Percentiles rank a stretch among this genome's conserved stretches.
Evolutionary conservation across 345 rosid species (phyloP).

Genomic region (Crucihimalaya himalaica): DNA sequence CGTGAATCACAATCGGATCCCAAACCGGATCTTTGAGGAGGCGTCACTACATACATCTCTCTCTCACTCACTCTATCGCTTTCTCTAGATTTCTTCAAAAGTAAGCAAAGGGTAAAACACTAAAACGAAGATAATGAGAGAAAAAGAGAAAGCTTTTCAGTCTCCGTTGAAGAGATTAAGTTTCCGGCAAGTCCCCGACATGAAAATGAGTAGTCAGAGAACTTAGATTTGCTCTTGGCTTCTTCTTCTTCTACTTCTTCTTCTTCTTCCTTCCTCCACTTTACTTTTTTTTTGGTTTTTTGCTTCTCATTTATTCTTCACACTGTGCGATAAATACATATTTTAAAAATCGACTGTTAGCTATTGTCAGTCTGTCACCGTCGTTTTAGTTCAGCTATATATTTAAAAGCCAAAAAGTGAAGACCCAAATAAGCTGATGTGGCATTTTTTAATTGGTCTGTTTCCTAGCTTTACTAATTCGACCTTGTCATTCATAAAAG

Average conservation of each 20-base stretch:
- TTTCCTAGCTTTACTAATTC: background rate
- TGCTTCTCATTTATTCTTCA: background rate
- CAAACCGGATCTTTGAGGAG: constrained; percentile 73
- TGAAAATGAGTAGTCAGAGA: constrained; percentile 27
- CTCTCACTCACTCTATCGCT: constrained; percentile 20
- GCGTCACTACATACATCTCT: constrained; percentile 87
- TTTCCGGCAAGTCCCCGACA: constrained; percentile 29
- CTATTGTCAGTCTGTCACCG: constrained; percentile 31
- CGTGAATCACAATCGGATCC: constrained; percentile 57
- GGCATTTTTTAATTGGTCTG: constrained; percentile 25
- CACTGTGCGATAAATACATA: background rate
- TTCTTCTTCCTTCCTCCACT: constrained; percentile 26
- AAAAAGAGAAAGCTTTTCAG: background rate
- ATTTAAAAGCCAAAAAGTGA: background rate
- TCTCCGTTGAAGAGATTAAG: constrained; percentile 18
- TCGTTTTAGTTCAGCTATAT: constrained; percentile 19
- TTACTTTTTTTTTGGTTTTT: constrained; percentile 1
- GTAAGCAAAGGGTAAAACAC: constrained; percentile 30
- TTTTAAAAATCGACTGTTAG: constrained; percentile 24
- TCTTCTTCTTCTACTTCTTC: constrained; percentile 15
- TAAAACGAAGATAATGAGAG: constrained; percentile 1
- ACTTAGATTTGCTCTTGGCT: background rate
- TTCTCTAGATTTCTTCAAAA: constrained; percentile 35
- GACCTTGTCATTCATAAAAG: background rate
- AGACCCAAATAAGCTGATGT: background rate